These are phyloP conservation scores for Rubus idaeus DNA, from an alignment of 306 rosid genomes.

Conservation along the genomic window DNA sequence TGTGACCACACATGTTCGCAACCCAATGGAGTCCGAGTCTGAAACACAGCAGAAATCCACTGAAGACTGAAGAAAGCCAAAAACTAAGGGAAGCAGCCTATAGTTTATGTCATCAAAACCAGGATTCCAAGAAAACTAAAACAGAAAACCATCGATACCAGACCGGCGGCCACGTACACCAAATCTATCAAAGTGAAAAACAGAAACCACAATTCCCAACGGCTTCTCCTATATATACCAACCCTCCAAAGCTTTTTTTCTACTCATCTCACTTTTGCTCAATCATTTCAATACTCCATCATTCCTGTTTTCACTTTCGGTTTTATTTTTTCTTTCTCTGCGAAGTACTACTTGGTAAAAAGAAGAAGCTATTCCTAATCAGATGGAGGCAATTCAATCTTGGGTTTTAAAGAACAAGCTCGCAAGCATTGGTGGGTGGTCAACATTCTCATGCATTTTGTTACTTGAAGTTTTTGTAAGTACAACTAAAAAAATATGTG, in stretches of 20 bases:
- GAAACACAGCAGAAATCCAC: conserved; percentile 1
- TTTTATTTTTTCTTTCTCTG: neutral
- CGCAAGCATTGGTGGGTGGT: conserved; percentile 58
- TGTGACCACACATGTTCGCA: neutral
- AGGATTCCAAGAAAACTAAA: conserved; percentile 25
- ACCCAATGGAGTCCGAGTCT: neutral
- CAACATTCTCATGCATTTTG: too few species aligned
- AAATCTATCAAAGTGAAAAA: neutral
- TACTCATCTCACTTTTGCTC: conserved; percentile 8
- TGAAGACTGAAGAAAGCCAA: neutral
- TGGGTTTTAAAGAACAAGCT: conserved; percentile 86
- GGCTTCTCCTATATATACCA: conserved; percentile 36
- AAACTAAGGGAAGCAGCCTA: conserved; percentile 36
- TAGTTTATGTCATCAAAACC: conserved; percentile 37
- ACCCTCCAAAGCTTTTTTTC: conserved; percentile 12
- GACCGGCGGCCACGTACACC: conserved; percentile 45
- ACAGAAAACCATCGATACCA: conserved; percentile 19
- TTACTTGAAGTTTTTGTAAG: neutral
- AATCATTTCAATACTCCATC: neutral
- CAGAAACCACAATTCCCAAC: conserved; percentile 20
- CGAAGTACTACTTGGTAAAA: neutral
- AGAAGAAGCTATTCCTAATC: neutral
- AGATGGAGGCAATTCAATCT: conserved; percentile 66
- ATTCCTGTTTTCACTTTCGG: neutral
- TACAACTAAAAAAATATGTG: neutral